Evolutionary conservation across 768 basidiomycete genomes (phyloP).

Genomic region (Leccinellum albellum): DNA sequence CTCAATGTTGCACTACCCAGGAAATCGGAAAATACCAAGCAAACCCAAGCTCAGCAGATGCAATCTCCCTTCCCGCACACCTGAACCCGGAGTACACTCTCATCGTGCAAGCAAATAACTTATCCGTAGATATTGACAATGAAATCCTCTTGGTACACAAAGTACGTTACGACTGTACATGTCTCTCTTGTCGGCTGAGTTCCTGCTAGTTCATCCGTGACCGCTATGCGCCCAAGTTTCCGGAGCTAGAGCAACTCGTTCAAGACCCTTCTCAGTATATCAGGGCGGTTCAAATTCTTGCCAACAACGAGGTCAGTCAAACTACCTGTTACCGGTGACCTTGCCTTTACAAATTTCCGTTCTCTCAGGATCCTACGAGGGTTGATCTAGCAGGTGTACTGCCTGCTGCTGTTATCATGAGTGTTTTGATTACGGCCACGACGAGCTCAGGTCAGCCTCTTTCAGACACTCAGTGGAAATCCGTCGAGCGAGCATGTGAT

Average conservation of each 20-base stretch:
- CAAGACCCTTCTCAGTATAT: conserved; percentile 91
- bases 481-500: conserved; percentile 82
- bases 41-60: conserved; percentile 74
- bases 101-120: conserved; percentile 96
- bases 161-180: conserved; percentile 36
- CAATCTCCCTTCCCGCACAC: conserved; percentile 76
- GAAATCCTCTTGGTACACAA: conserved; percentile 97
- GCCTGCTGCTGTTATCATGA: conserved; percentile 90
- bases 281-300: conserved; percentile 82
- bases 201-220: conserved; percentile 85
- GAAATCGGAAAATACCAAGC: conserved; percentile 85
- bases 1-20: conserved; percentile 39
- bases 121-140: conserved; percentile 97
- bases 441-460: conserved; percentile 80
- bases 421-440: conserved; percentile 92
- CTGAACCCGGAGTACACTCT: conserved; percentile 94
- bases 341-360: not conserved
- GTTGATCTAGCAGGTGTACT: conserved; percentile 76
- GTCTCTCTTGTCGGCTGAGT: conserved; percentile 8
- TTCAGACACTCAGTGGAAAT: conserved; percentile 65
- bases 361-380: conserved; percentile 75
- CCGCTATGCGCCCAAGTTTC: conserved; percentile 92
- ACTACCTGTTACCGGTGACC: not conserved
- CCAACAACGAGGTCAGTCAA: conserved; percentile 66
- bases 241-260: conserved; percentile 94